Conservation (phyloP, 2,329 filamentous ascomycete genomes). For the Cladosporium austrohemisphaericum region DNA sequence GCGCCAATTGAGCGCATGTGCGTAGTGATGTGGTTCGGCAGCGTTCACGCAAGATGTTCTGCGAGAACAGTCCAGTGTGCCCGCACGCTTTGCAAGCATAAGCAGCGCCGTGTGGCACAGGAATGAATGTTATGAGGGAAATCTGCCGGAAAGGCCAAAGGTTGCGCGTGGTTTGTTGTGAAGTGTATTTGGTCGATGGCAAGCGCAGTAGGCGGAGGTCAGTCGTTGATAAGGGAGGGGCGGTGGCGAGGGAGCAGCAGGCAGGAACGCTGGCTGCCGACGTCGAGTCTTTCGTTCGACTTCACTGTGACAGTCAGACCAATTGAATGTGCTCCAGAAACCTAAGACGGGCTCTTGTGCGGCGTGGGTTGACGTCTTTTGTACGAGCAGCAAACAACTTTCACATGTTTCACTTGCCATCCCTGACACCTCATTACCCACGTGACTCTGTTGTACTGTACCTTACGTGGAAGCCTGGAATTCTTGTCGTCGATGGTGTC, state of each 20-base stretch:
- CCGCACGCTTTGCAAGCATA: not conserved
- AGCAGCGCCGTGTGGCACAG: too few relatives aligned
- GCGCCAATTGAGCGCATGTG: not conserved
- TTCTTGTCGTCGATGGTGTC: too few relatives aligned
- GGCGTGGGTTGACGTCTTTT: not conserved
- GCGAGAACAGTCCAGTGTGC: too few relatives aligned
- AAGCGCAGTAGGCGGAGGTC: not conserved
- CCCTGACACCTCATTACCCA: too few relatives aligned
- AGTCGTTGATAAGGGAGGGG: too few relatives aligned
- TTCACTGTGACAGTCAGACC: not conserved
- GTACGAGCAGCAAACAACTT: constrained; percentile 11
- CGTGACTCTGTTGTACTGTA: too few relatives aligned
- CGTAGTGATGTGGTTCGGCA: constrained; percentile 1
- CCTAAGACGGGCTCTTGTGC: not conserved
- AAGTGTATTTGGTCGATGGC: not conserved
- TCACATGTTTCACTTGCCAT: not conserved
- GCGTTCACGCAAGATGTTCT: too few relatives aligned
- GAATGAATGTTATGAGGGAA: not conserved
- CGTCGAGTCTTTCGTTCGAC: not conserved
- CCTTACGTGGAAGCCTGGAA: too few relatives aligned
- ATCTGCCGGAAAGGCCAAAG: too few relatives aligned
- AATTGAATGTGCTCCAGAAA: not conserved
- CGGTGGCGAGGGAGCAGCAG: too few relatives aligned
- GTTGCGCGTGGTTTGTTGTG: not conserved
- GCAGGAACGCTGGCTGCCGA: too few relatives aligned